Evolutionary conservation across 2,329 filamentous ascomycete species (phyloP), one percentile per base, ranked within the genome.

Genomic region (Chaetomium olivaceum): DNA sequence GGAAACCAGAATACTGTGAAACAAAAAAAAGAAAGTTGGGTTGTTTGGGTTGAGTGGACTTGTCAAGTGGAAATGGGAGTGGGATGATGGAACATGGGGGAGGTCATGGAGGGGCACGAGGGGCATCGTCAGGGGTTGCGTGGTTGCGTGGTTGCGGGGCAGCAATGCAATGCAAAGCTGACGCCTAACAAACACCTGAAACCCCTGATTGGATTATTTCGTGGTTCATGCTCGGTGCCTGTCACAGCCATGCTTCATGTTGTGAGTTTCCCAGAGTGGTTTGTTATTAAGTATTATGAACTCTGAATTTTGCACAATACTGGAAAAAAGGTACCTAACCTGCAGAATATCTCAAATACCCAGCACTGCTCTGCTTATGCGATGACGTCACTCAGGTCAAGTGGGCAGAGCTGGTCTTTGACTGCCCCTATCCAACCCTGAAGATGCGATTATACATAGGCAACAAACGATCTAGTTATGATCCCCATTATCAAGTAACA

Each of bases 71-170:
- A 19, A 43, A 43, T n/a, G 16, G 46, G 46, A 48, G n/a, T 14
- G 56, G 19, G 60, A 43, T 43, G 16, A 66, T 68, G 63, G 46
- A 56, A 55, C 54, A 14, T 39, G n/a, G 27, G 39, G 11, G 0
- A 14, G 31, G 33, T 9, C 33, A 43, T 39, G 54, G 54, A 58
- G 61, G 61, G 52, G 61, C 55, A 58, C 51, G 23, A 48, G 57
- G 16, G 36, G 39, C 39, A 43, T 43, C 39, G 63, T 65, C 67
- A 65, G 67, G 66, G 68, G 67, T 29, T 29, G 27, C 6, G 31
- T 9, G 33, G 33, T 65, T 52, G 58, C 60, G 58, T 68, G 54
- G 71, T 73, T 72, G 71, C 72, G 70, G 73, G 72, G 71, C 71
- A 73, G 70, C 66, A 63, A 64, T 56, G 54, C 65, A 62, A 64